A percentile compares a stretch with the other conserved stretches of the same genome.
Conservation (phyloP, 208 protist genomes). For the Crithidia bombi region DNA sequence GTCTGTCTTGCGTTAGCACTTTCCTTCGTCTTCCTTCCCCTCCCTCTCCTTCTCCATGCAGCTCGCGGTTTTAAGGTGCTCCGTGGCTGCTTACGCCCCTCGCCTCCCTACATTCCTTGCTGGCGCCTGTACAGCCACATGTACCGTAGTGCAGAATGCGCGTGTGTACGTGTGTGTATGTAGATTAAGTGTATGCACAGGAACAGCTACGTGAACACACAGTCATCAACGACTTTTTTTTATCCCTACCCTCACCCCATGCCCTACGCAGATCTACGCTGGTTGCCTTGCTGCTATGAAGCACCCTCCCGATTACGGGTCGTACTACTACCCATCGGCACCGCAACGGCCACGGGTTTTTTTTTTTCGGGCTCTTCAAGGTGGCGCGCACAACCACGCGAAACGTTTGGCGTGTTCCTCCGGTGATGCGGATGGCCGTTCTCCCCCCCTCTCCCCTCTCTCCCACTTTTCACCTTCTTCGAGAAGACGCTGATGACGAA, state of each 20-base stretch:
- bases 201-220: too few relatives aligned
- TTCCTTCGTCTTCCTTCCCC: too few relatives aligned
- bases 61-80: too few relatives aligned
- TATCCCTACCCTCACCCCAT: too few relatives aligned
- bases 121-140: neutral
- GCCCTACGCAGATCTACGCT: too few relatives aligned
- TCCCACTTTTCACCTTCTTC: neutral
- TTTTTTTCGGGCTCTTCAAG: neutral
- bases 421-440: neutral
- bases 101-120: neutral
- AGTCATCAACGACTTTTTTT: too few relatives aligned
- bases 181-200: too few relatives aligned
- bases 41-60: neutral
- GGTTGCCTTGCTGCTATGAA: too few relatives aligned
- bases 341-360: neutral
- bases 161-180: too few relatives aligned
- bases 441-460: neutral
- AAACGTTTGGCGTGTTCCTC: neutral
- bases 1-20: too few relatives aligned
- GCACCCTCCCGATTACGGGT: too few relatives aligned
- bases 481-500: conserved; percentile 1
- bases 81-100: neutral
- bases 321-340: too few relatives aligned
- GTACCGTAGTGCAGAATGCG: neutral
- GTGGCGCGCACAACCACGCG: neutral